These are phyloP conservation scores for Botrytis medusae DNA, from an alignment of 2,329 filamentous ascomycete genomes.

Conservation along the genomic window DNA sequence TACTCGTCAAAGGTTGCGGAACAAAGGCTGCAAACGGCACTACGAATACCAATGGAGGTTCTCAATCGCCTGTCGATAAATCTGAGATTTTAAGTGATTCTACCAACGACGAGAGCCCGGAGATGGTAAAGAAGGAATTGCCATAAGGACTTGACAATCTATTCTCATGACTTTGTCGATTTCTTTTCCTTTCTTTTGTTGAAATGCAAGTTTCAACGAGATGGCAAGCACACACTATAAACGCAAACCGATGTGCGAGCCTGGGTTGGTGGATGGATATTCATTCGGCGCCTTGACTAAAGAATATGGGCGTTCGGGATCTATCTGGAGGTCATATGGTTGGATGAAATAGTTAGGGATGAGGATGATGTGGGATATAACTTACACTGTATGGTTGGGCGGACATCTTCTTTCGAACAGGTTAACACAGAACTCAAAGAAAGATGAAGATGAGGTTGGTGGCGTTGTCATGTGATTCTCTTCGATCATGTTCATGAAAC, in stretches of 20 bases:
- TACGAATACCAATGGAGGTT: conserved; percentile 30
- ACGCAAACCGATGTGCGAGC: not conserved
- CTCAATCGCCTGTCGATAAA: conserved; percentile 37
- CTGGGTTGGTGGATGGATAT: not conserved
- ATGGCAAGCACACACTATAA: not conserved
- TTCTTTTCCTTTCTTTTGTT: not conserved
- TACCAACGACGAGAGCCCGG: conserved; percentile 33
- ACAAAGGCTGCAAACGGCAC: conserved; percentile 42
- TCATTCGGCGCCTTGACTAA: conserved; percentile 7
- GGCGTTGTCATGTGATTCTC: conserved; percentile 10
- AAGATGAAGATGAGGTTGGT: conserved; percentile 43
- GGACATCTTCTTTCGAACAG: conserved; percentile 2
- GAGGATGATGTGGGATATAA: not conserved
- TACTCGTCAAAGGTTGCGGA: conserved; percentile 67
- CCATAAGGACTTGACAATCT: conserved; percentile 8
- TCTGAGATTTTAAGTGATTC: conserved; percentile 38
- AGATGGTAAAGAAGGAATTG: conserved; percentile 35
- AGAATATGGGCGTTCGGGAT: conserved; percentile 16
- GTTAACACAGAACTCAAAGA: conserved; percentile 7
- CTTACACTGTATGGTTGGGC: conserved; percentile 8
- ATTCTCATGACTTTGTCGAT: not conserved
- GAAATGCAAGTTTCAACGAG: not conserved
- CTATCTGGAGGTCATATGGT: not conserved
- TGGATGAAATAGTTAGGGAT: not conserved
- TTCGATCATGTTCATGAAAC: not conserved